Conservation (phyloP, 345 rosid species). For the Brassica napus region DNA sequence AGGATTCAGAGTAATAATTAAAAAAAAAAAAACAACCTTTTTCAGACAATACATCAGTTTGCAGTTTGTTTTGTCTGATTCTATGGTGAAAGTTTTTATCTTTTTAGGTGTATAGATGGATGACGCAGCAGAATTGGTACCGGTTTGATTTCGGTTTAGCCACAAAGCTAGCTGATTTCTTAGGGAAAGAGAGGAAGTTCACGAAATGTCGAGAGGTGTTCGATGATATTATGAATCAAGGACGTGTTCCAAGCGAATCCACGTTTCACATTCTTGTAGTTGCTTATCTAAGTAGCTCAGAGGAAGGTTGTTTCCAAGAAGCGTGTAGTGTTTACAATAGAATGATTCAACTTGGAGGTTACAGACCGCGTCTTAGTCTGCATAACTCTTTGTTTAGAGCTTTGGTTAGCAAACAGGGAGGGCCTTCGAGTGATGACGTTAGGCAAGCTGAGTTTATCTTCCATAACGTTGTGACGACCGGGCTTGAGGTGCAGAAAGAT, state of each 20-base stretch:
- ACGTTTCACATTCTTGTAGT: slow-evolving; percentile 79
- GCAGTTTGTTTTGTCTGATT: neutral
- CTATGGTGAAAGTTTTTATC: slow-evolving; percentile 20
- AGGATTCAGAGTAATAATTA: slow-evolving; percentile 55
- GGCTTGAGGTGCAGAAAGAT: slow-evolving; percentile 73
- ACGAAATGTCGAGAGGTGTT: slow-evolving; percentile 77
- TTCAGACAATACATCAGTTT: neutral
- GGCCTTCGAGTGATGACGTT: slow-evolving; percentile 53
- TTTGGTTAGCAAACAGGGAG: slow-evolving; percentile 59
- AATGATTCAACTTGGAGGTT: slow-evolving; percentile 94
- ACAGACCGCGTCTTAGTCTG: slow-evolving; percentile 63
- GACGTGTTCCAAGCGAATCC: slow-evolving; percentile 86
- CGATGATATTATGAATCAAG: slow-evolving; percentile 80
- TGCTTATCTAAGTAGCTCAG: slow-evolving; percentile 75
- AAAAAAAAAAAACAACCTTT: neutral
- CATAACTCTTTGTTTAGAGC: slow-evolving; percentile 83
- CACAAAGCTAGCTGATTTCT: slow-evolving; percentile 78
- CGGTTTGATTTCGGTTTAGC: slow-evolving; percentile 82
- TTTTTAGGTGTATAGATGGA: slow-evolving; percentile 87
- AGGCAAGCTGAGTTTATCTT: slow-evolving; percentile 86
- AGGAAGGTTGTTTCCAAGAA: slow-evolving; percentile 69
- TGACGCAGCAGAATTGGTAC: slow-evolving; percentile 84
- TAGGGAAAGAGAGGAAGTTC: slow-evolving; percentile 80
- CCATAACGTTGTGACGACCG: slow-evolving; percentile 65
- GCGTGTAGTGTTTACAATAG: slow-evolving; percentile 81